Evolutionary conservation across 2,329 filamentous ascomycete genomes (phyloP).

Genomic region (Cladophialophora chaetospira): DNA sequence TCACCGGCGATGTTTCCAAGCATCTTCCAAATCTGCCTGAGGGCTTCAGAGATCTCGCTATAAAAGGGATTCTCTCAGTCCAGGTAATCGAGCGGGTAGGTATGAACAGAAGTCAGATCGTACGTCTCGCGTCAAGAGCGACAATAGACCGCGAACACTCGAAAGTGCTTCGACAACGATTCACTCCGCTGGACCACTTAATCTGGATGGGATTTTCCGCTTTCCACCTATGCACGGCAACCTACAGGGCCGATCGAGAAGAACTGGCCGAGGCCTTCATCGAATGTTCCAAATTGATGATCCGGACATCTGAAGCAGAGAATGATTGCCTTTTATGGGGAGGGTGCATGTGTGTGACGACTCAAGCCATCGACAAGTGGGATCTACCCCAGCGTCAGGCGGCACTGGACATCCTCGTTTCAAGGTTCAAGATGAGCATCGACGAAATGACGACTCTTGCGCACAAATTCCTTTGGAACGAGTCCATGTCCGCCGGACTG

Average conservation of each 20-base stretch:
- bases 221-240: slow-evolving; percentile 20
- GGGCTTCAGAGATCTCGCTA: slow-evolving; percentile 27
- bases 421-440: slow-evolving; percentile 5
- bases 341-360: slow-evolving; percentile 17
- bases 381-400: slow-evolving; percentile 5
- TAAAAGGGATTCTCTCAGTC: slow-evolving; percentile 21
- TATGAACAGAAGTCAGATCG: slow-evolving; percentile 23
- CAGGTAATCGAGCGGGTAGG: slow-evolving; percentile 19
- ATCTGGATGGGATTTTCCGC: slow-evolving; percentile 18
- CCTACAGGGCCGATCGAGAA: slow-evolving; percentile 12
- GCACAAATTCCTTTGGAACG: slow-evolving; percentile 20
- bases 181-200: slow-evolving; percentile 18
- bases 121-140: slow-evolving; percentile 20
- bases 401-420: background rate
- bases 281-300: slow-evolving; percentile 14
- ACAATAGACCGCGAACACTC: slow-evolving; percentile 14
- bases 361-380: slow-evolving; percentile 11
- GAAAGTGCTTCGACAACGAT: slow-evolving; percentile 3
- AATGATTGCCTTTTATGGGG: slow-evolving; percentile 22
- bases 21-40: slow-evolving; percentile 19
- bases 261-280: slow-evolving; percentile 16
- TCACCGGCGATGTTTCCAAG: slow-evolving; percentile 19
- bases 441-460: slow-evolving; percentile 14
- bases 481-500: slow-evolving; percentile 12
- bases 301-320: slow-evolving; percentile 6